Base-by-base conservation (phyloP, 2,329 filamentous ascomycete species). In the Apiospora hydei region DNA sequence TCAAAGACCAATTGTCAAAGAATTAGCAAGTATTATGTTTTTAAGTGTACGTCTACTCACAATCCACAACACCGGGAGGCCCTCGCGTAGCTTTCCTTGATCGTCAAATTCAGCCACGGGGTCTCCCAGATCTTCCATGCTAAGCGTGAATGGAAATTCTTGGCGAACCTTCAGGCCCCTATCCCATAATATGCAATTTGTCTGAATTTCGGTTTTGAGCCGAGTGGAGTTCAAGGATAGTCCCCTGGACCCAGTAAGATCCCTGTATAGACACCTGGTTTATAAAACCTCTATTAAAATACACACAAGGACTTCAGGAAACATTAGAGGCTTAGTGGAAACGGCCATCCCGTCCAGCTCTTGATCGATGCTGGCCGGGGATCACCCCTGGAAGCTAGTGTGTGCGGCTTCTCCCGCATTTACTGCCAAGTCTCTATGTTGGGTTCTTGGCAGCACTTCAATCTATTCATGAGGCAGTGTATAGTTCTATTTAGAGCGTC, bases 91-190 rank as follows among this genome's bases (percentile, higher is more conserved):
- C 14, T 34, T 68, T 34, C 4, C 43, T 30, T 7, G 66, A 6
- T 21, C 41, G 30, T 68, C 24, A 18, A 34, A 18, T 1, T n/a
- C 66, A 47, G 46, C 24, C 43, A 47, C 13, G 30, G 64, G 6
- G 34, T n/a, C n/a, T n/a, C n/a, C 66, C 24, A 30, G n/a, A n/a
- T n/a, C n/a, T n/a, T n/a, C 66, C 66, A 18, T 16, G 11, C 3
- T 68, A 14, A 6, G 3, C 14, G 5, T 21, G 16, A 30, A 26
- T 11, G 26, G 53, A 21, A 18, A 61, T 6, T 16, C 26, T 61
- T 61, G 53, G 53, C 26, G 53, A 61, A 61, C 53, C 53, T 61
- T 61, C 16, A 10, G 7, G 26, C 53, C 53, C 53, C 53, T 61
- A 61, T 24, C 16, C 53, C n/a, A n/a, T n/a, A 21, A 18, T 7